These are phyloP conservation scores for Coleophoma crateriformis DNA, from an alignment of 2,329 filamentous ascomycete species.

Conservation along the genomic window DNA sequence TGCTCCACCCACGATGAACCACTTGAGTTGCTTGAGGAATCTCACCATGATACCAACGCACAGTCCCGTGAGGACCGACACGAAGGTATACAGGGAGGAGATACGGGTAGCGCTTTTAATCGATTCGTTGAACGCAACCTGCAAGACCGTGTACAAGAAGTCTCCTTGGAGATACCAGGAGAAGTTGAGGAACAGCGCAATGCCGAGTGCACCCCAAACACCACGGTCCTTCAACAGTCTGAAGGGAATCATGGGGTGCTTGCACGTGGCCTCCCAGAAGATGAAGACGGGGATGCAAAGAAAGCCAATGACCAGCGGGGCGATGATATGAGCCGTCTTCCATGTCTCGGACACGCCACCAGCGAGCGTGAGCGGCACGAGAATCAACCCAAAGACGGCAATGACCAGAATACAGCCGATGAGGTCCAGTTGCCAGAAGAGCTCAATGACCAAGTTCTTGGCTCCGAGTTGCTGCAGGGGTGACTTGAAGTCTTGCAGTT, in stretches of 20 bases:
- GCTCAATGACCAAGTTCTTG: slow-evolving; percentile 29
- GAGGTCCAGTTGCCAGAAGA: slow-evolving; percentile 52
- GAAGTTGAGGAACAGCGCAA: slow-evolving; percentile 50
- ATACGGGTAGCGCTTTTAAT: slow-evolving; percentile 52
- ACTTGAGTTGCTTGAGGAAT: slow-evolving; percentile 48
- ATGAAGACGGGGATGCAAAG: slow-evolving; percentile 50
- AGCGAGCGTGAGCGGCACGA: slow-evolving; percentile 49
- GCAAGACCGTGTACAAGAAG: slow-evolving; percentile 57
- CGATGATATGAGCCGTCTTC: slow-evolving; percentile 56
- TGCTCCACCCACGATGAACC: slow-evolving; percentile 57
- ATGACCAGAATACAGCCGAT: slow-evolving; percentile 42
- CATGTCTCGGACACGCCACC: slow-evolving; percentile 44
- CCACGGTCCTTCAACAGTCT: slow-evolving; percentile 54
- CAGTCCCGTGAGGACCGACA: slow-evolving; percentile 51
- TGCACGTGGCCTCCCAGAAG: slow-evolving; percentile 52
- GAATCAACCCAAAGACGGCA: slow-evolving; percentile 38
- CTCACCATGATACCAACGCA: slow-evolving; percentile 51
- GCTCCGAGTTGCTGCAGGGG: slow-evolving; percentile 36
- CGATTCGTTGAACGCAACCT: slow-evolving; percentile 55
- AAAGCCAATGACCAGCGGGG: slow-evolving; percentile 53
- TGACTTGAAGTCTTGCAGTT: slow-evolving; percentile 36
- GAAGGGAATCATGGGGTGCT: slow-evolving; percentile 51
- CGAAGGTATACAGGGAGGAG: slow-evolving; percentile 51
- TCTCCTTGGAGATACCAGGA: slow-evolving; percentile 59
- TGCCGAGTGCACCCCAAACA: slow-evolving; percentile 58